These are phyloP conservation scores for Anthoceros angustus DNA, from an alignment of 225 moss, liverwort and hornwort species.

Conservation along the genomic window DNA sequence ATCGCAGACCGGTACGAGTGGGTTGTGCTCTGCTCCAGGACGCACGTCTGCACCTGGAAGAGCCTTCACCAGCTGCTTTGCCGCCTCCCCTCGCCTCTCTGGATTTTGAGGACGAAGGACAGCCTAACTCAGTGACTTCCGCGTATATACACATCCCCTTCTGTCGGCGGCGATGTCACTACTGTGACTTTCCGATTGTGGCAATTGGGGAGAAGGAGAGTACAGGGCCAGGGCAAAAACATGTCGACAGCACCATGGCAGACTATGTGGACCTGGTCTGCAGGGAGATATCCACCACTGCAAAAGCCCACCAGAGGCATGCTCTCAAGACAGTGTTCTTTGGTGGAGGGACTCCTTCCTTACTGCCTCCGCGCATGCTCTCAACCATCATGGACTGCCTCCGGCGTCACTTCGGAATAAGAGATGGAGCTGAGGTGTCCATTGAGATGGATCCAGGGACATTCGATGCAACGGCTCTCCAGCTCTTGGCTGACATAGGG, in stretches of 20 bases:
- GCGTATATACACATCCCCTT: slow-evolving; percentile 85
- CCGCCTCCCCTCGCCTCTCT: no score
- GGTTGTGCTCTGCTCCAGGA: no score
- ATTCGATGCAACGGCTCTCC: slow-evolving; percentile 42
- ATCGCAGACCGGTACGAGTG: no score
- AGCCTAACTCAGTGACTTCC: slow-evolving; percentile 13
- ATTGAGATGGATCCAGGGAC: slow-evolving; percentile 99
- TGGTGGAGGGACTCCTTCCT: slow-evolving; percentile 88
- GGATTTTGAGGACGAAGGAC: no score
- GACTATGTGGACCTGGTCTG: slow-evolving; percentile 75
- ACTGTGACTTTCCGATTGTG: slow-evolving; percentile 84
- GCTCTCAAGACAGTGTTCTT: slow-evolving; percentile 66
- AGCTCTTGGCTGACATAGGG: slow-evolving; percentile 52
- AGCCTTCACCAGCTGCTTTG: no score
- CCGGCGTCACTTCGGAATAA: slow-evolving; percentile 29
- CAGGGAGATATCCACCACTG: slow-evolving; percentile 58
- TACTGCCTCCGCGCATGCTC: slow-evolving; percentile 51
- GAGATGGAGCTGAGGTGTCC: slow-evolving; percentile 51
- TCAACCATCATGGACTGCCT: slow-evolving; percentile 45
- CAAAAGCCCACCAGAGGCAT: slow-evolving; percentile 15
- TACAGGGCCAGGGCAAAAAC: slow-evolving; percentile 7
- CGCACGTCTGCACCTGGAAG: no score
- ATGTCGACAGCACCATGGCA: slow-evolving; percentile 47
- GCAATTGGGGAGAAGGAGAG: slow-evolving; percentile 64
- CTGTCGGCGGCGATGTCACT: slow-evolving; percentile 83